Evolutionary conservation across 495 filamentous ascomycete genomes (phyloP).

Genomic region (Tuber umbilicatum): DNA sequence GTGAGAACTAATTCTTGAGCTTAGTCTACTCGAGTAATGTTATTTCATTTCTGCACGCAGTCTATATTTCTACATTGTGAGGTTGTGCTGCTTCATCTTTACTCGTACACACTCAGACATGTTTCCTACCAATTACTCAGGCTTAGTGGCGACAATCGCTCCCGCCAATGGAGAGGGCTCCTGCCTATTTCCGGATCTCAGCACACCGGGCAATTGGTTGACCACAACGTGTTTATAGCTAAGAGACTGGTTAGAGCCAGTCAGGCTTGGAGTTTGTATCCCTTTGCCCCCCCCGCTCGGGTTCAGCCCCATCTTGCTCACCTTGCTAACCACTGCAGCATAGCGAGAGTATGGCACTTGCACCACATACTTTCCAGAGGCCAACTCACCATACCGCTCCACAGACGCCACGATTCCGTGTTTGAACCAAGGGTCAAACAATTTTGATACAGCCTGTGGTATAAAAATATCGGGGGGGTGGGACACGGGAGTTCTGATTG

Average conservation of each 20-base stretch:
- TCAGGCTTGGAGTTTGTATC: not conserved
- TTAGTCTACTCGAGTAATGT: too few species aligned
- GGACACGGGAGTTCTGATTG: too few species aligned
- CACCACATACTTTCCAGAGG: not conserved
- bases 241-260: not conserved
- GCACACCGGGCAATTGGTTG: not conserved
- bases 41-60: not conserved
- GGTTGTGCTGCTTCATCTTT: not conserved
- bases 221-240: not conserved
- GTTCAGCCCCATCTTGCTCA: not conserved
- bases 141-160: not conserved
- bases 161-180: not conserved
- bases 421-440: not conserved
- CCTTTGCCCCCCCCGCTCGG: not conserved
- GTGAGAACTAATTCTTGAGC: not conserved
- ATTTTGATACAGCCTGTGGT: too few species aligned
- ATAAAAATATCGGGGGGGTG: too few species aligned
- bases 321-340: not conserved
- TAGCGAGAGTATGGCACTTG: not conserved
- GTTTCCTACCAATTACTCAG: not conserved
- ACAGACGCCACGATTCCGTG: not conserved
- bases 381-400: not conserved
- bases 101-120: not conserved
- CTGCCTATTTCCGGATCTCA: not conserved
- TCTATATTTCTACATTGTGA: not conserved